These are phyloP conservation scores for Botrytis cinerea DNA, from an alignment of 2,329 filamentous ascomycete genomes.

Conservation along the genomic window DNA sequence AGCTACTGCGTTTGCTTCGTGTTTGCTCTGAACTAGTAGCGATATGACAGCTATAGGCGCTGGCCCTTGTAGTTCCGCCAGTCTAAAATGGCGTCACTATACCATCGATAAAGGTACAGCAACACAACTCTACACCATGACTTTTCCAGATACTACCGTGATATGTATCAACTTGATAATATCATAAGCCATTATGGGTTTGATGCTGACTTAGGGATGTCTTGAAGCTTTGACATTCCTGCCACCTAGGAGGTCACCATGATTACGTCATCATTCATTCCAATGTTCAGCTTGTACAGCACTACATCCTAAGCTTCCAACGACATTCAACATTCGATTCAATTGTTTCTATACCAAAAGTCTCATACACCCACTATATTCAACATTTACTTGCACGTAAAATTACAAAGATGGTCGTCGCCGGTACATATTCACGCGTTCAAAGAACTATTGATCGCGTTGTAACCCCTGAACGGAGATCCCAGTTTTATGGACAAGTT, in stretches of 20 bases:
- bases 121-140: not conserved
- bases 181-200: not conserved
- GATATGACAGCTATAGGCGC: not conserved
- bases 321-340: not conserved
- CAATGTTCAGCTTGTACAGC: not conserved
- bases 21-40: not conserved
- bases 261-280: constrained; percentile 11
- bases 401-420: not conserved
- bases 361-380: not conserved
- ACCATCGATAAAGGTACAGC: not conserved
- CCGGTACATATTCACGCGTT: constrained; percentile 29
- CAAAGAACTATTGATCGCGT: constrained; percentile 48
- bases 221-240: not conserved
- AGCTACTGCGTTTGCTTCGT: not conserved
- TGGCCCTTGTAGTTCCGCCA: not conserved
- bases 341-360: not conserved
- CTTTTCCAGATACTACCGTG: not conserved
- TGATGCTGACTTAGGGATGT: not conserved
- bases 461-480: constrained; percentile 62
- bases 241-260: not conserved
- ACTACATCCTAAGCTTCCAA: not conserved
- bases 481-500: constrained; percentile 55
- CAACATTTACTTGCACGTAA: not conserved
- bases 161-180: not conserved
- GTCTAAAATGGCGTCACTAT: not conserved